Evolutionary conservation across 2,329 filamentous ascomycete species (phyloP).

Genomic region (Penicillium sp.): DNA sequence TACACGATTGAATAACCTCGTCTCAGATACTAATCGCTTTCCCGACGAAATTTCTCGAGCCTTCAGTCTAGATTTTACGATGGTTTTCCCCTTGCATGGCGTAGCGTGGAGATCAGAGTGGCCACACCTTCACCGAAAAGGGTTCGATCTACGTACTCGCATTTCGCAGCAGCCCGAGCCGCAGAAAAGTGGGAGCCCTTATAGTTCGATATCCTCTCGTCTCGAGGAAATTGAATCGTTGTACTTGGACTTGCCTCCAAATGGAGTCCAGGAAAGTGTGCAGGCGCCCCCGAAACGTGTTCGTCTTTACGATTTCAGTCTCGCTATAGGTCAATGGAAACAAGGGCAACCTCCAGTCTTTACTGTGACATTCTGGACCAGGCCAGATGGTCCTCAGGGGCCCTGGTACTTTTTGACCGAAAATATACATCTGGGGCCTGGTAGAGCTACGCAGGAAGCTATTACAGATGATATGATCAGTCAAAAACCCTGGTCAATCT

Average conservation of each 20-base stretch:
- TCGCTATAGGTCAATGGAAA: background rate
- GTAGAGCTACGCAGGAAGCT: no score
- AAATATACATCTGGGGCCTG: constrained; percentile 1
- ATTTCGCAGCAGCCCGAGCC: constrained; percentile 15
- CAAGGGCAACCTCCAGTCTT: background rate
- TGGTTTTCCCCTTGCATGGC: background rate
- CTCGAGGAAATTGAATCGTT: constrained; percentile 22
- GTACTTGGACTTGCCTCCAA: background rate
- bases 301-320: constrained; percentile 20
- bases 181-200: constrained; percentile 15
- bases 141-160: constrained; percentile 16
- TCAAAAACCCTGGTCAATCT: no score
- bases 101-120: constrained; percentile 27
- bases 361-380: constrained; percentile 17
- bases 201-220: constrained; percentile 17
- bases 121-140: constrained; percentile 20
- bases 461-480: no score
- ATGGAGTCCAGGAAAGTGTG: background rate
- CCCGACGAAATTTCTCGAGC: constrained; percentile 13
- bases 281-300: constrained; percentile 12
- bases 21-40: constrained; percentile 7
- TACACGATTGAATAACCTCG: constrained; percentile 7
- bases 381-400: constrained; percentile 1
- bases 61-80: background rate
- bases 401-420: constrained; percentile 12